These are phyloP conservation scores for Tricholoma terreum DNA, from an alignment of 768 basidiomycete genomes.

Conservation along the genomic window DNA sequence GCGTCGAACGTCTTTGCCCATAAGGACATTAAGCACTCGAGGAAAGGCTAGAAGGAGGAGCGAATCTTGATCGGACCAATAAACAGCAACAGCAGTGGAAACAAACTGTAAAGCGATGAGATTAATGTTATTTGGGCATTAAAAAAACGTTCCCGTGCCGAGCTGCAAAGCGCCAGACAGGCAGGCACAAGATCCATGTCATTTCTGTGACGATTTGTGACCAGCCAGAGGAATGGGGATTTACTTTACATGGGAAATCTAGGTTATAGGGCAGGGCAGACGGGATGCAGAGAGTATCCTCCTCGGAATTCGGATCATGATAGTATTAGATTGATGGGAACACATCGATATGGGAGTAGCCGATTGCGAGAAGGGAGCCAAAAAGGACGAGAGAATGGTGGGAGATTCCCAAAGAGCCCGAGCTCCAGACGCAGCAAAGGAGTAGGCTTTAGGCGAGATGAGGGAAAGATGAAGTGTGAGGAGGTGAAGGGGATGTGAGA, in stretches of 20 bases:
- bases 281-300: constrained; percentile 16
- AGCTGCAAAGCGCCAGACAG: constrained; percentile 20
- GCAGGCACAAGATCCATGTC: constrained; percentile 17
- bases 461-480: constrained; percentile 5
- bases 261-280: constrained; percentile 2
- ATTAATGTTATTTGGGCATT: constrained; percentile 29
- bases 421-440: constrained; percentile 6
- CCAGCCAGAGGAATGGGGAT: constrained; percentile 11
- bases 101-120: constrained; percentile 3
- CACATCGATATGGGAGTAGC: constrained; percentile 23
- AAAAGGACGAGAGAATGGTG: constrained; percentile 8
- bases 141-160: constrained; percentile 45
- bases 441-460: constrained; percentile 8
- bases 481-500: not conserved
- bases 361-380: constrained; percentile 9
- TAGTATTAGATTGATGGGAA: constrained; percentile 22
- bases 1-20: constrained; percentile 1
- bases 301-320: constrained; percentile 46
- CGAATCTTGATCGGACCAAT: constrained; percentile 16
- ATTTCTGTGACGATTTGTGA: constrained; percentile 4
- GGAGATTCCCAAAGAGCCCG: constrained; percentile 8
- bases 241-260: constrained; percentile 8
- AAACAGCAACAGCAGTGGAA: not conserved
- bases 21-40: constrained; percentile 11
- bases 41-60: constrained; percentile 9